Base-by-base conservation (phyloP, 495 filamentous ascomycete genomes). In the Arthonia radiata region DNA sequence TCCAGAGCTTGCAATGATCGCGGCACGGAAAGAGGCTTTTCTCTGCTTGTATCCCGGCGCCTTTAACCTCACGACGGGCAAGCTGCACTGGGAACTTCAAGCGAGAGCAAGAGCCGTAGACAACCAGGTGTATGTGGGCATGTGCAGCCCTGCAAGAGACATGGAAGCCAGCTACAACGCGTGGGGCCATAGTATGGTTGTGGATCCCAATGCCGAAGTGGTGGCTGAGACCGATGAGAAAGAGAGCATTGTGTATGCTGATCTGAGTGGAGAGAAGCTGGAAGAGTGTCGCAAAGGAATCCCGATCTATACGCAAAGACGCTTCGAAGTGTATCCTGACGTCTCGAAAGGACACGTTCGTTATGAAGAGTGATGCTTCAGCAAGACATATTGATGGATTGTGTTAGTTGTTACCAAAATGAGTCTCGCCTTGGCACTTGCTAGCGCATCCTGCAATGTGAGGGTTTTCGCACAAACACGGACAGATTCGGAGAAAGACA, bases 321-420 rank as follows among this genome's bases (percentile, higher is more conserved):
- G 89, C 37, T 94, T 89, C 48, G 86, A 99, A 52, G 67, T 99
- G 14, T 99, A 99, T 50, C 73, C 77, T 9, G 83, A 99, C 62
- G 66, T 99, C 15, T n/a, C n/a, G n/a, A n/a, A n/a, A n/a, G n/a
- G n/a, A n/a, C n/a, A n/a, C n/a, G n/a, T n/a, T n/a, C n/a, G n/a
- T n/a, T n/a, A n/a, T n/a, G n/a, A n/a, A n/a, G n/a, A n/a, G n/a
- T n/a, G n/a, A n/a, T n/a, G n/a, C n/a, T n/a, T n/a, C n/a, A n/a
- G n/a, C n/a, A n/a, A n/a, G n/a, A n/a, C n/a, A n/a, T n/a, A n/a
- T n/a, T n/a, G n/a, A n/a, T n/a, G n/a, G n/a, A n/a, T n/a, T n/a
- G n/a, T n/a, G n/a, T n/a, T n/a, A n/a, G n/a, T n/a, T n/a, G n/a
- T n/a, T n/a, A n/a, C n/a, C n/a, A n/a, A n/a, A n/a, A n/a, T n/a